A percentile compares a stretch with the other conserved stretches of the same genome.
These are phyloP conservation scores for Ophiostoma perfectum DNA, from an alignment of 2,329 filamentous ascomycete genomes.

Conservation along the genomic window DNA sequence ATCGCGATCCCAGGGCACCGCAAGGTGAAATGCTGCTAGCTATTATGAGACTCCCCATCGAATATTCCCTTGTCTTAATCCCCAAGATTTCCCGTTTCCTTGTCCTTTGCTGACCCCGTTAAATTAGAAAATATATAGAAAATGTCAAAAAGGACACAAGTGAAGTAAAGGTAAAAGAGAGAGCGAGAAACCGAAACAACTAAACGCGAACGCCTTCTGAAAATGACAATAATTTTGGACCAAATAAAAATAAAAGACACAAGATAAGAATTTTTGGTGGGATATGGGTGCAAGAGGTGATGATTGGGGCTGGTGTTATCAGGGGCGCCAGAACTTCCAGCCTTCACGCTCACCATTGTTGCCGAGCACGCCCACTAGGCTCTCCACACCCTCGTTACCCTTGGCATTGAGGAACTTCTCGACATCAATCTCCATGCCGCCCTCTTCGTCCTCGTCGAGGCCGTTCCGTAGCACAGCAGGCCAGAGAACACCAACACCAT, in stretches of 20 bases:
- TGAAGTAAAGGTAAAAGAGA: neutral
- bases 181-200: neutral
- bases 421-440: constrained; percentile 87
- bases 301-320: neutral
- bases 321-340: constrained; percentile 71
- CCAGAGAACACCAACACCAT: constrained; percentile 91
- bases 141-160: neutral
- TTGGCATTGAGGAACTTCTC: constrained; percentile 77
- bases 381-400: constrained; percentile 79
- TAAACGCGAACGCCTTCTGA: neutral
- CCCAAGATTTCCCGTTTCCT: constrained; percentile 6
- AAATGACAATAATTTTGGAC: neutral
- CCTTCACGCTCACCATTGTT: constrained; percentile 64
- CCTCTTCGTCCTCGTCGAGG: constrained; percentile 67
- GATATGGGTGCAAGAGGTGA: neutral
- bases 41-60: neutral
- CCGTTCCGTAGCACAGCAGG: constrained; percentile 86
- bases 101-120: constrained; percentile 9
- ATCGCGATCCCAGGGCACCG: neutral
- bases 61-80: constrained; percentile 11
- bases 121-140: constrained; percentile 9
- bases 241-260: neutral
- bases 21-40: constrained; percentile 7
- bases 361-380: constrained; percentile 73
- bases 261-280: neutral